Conservation (phyloP, 2,329 filamentous ascomycete genomes). For the Aciculosporium take region DNA sequence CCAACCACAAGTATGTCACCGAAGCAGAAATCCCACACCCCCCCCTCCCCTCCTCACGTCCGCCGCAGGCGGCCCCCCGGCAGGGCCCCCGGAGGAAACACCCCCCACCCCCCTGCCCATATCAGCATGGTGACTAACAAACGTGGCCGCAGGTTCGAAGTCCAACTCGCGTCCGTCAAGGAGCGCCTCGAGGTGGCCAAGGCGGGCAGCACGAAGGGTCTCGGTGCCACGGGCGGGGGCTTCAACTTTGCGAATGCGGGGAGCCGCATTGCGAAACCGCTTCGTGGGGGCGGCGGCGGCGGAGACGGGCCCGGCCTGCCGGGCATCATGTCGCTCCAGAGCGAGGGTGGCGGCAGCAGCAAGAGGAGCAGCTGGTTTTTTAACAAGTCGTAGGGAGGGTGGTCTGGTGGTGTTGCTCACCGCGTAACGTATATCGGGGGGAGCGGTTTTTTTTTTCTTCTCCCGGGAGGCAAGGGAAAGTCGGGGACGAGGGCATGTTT, state of each 20-base stretch:
- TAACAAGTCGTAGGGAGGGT: slow-evolving; percentile 36
- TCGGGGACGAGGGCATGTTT: background rate
- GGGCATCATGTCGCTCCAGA: slow-evolving; percentile 42
- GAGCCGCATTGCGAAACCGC: slow-evolving; percentile 55
- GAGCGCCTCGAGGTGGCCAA: slow-evolving; percentile 94
- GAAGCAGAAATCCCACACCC: background rate
- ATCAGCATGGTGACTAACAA: background rate
- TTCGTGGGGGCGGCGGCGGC: slow-evolving; percentile 48
- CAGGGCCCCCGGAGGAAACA: no score
- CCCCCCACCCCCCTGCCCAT: background rate
- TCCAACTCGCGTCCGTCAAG: slow-evolving; percentile 92
- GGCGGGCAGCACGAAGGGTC: slow-evolving; percentile 72
- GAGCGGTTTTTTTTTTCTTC: background rate
- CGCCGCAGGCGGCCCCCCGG: no score
- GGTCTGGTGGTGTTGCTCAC: no score
- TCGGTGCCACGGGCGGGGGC: slow-evolving; percentile 51
- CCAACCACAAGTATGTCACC: slow-evolving; percentile 78
- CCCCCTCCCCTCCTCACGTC: background rate
- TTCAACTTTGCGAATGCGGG: slow-evolving; percentile 57
- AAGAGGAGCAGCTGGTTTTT: slow-evolving; percentile 68
- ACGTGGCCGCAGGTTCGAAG: slow-evolving; percentile 65
- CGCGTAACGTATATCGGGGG: no score
- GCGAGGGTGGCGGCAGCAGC: slow-evolving; percentile 34
- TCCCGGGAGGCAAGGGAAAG: no score
- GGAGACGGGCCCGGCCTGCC: slow-evolving; percentile 34